Conservation (phyloP, 306 rosid genomes). For the Cucumis hystrix region DNA sequence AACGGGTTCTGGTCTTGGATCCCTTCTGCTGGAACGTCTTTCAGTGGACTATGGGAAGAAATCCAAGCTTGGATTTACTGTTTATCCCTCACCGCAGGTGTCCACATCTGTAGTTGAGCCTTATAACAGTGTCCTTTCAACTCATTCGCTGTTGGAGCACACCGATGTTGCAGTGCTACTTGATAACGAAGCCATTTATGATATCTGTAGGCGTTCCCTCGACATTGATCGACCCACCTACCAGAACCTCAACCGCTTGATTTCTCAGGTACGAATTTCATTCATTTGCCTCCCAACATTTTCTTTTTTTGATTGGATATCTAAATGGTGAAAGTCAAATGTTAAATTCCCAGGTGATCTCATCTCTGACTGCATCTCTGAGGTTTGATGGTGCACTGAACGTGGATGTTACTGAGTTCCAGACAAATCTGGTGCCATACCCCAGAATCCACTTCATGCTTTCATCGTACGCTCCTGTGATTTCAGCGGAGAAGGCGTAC, state of each 20-base stretch:
- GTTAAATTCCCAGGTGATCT: conserved; percentile 40
- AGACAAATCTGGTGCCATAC: neutral
- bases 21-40: conserved; percentile 67
- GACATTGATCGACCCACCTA: conserved; percentile 87
- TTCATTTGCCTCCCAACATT: neutral
- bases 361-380: conserved; percentile 80
- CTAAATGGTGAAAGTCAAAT: neutral
- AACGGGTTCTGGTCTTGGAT: conserved; percentile 79
- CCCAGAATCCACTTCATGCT: neutral
- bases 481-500: neutral
- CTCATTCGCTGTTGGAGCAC: conserved; percentile 84
- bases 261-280: conserved; percentile 43
- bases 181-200: conserved; percentile 36
- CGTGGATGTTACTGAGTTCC: neutral
- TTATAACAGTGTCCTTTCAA: conserved; percentile 65
- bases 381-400: neutral
- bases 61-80: conserved; percentile 61
- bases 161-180: conserved; percentile 49
- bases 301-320: neutral
- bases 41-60: conserved; percentile 29
- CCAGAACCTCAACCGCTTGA: conserved; percentile 75
- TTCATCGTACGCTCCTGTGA: neutral
- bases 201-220: conserved; percentile 66
- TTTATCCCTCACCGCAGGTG: conserved; percentile 83
- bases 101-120: conserved; percentile 87